Conservation (phyloP, 2,329 filamentous ascomycete genomes). For the Hirsutella rhossiliensis region DNA sequence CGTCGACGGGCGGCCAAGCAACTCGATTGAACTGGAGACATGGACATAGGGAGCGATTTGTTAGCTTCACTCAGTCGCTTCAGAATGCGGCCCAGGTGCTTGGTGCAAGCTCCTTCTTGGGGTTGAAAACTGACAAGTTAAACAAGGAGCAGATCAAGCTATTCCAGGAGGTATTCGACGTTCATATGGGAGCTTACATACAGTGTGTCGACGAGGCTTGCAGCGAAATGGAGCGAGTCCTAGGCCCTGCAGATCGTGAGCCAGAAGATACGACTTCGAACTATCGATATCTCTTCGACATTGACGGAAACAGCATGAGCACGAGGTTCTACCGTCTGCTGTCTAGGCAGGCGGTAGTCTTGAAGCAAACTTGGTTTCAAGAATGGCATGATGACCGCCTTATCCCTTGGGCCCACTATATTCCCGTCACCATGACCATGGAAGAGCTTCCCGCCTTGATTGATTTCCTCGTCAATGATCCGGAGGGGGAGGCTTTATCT, state of each 20-base stretch:
- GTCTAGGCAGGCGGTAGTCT: not conserved
- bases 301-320: slow-evolving; percentile 2
- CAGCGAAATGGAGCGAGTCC: not conserved
- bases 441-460: slow-evolving; percentile 1
- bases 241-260: not conserved
- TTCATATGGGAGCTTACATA: not conserved
- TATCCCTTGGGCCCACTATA: slow-evolving; percentile 1
- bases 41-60: not conserved
- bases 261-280: not conserved
- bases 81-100: not conserved
- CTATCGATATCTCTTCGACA: not conserved
- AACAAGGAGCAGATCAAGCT: not conserved
- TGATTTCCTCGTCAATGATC: not conserved
- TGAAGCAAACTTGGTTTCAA: slow-evolving; percentile 1
- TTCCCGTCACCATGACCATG: slow-evolving; percentile 1
- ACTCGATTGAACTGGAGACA: not conserved
- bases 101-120: not conserved
- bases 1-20: not conserved
- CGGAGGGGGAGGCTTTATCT: not conserved
- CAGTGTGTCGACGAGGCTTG: not conserved
- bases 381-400: slow-evolving; percentile 2
- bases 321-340: not conserved
- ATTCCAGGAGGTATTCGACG: not conserved
- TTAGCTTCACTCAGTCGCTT: not conserved
- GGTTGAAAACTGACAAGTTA: not conserved